Base-by-base conservation (phyloP, 1,284 basidiomycete species). In the Chondrostereum purpureum region DNA sequence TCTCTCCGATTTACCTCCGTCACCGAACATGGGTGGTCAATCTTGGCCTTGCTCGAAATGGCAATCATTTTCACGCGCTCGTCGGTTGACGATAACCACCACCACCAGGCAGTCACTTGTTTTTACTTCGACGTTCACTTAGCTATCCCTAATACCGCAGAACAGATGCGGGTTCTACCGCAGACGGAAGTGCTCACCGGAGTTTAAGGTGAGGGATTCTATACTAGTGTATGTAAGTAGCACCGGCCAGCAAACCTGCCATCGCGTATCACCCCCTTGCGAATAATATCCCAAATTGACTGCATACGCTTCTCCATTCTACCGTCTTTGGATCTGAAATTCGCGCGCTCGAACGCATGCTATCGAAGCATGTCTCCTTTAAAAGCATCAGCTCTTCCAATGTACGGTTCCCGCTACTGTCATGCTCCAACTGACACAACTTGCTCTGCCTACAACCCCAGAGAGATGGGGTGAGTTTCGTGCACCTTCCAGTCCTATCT, bases 11-110 rank as follows among this genome's bases (percentile, higher is more conserved):
- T 8, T 31, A 31, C 27, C 27, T 8, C 27, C n/a, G 27, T 31
- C 27, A 31, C n/a, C 27, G 27, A 31, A n/a, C 27, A 31, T 31
- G n/a, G 27, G 8, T 16, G 11, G n/a, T 39, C 55, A 42, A 51
- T 39, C 21, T 41, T 5, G 4, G 38, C 31, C 41, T 55, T 52
- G 36, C 48, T 49, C 47, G 59, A 66, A 58, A 60, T 45, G 58
- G 65, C 48, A 58, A 49, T 16, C 5, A 52, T 46, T 35, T 65
- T 68, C 67, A 55, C 67, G 66, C 67, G 65, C 63, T 62, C 53
- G 54, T 52, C 62, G 61, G 63, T 54, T 37, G 44, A 40, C 45
- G 46, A 39, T 48, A 48, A n/a, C n/a, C n/a, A n/a, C n/a, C n/a
- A n/a, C n/a, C 60, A 64, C 58, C 58, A 59, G 60, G 51, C 48